These are phyloP conservation scores for Phytopythium delawarense DNA, from an alignment of 352 stramenopile species.

Conservation along the genomic window DNA sequence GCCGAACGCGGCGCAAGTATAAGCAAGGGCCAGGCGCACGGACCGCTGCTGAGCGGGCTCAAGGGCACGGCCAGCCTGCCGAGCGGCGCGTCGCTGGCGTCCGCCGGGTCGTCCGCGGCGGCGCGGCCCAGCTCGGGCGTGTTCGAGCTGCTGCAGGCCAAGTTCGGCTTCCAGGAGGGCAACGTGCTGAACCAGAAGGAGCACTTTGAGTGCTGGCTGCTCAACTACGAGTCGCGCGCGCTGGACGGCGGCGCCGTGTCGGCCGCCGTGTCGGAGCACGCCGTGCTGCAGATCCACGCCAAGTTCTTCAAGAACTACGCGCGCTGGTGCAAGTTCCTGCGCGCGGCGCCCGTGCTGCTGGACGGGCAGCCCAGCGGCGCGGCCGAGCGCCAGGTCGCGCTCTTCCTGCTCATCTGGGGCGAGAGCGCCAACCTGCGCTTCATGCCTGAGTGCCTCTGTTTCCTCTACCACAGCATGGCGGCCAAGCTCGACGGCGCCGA, in stretches of 20 bases:
- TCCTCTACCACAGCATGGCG: conserved; percentile 82
- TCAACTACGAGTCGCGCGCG: conserved; percentile 80
- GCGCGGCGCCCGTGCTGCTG: conserved; percentile 80
- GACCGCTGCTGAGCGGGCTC: conserved; percentile 2
- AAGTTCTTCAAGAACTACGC: conserved; percentile 93
- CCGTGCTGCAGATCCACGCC: conserved; percentile 81
- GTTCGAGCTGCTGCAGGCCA: conserved; percentile 80
- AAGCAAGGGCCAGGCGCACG: conserved; percentile 11
- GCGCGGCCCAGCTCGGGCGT: conserved; percentile 30
- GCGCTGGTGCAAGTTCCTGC: conserved; percentile 95
- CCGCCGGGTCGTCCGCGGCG: conserved; percentile 10
- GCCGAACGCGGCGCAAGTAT: conserved; percentile 39
- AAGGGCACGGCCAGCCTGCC: neutral
- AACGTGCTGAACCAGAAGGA: conserved; percentile 84
- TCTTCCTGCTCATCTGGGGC: conserved; percentile 86
- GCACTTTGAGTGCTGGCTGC: conserved; percentile 79
- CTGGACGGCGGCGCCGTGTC: conserved; percentile 10
- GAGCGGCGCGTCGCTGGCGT: conserved; percentile 11
- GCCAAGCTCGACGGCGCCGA: conserved; percentile 64
- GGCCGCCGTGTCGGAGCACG: conserved; percentile 45
- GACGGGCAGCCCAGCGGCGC: conserved; percentile 23
- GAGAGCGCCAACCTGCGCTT: conserved; percentile 83
- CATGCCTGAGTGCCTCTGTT: conserved; percentile 89
- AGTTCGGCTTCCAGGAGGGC: conserved; percentile 86
- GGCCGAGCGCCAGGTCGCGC: conserved; percentile 60